Base-by-base conservation (phyloP, 768 basidiomycete genomes). In the Mycena capillaripes region DNA sequence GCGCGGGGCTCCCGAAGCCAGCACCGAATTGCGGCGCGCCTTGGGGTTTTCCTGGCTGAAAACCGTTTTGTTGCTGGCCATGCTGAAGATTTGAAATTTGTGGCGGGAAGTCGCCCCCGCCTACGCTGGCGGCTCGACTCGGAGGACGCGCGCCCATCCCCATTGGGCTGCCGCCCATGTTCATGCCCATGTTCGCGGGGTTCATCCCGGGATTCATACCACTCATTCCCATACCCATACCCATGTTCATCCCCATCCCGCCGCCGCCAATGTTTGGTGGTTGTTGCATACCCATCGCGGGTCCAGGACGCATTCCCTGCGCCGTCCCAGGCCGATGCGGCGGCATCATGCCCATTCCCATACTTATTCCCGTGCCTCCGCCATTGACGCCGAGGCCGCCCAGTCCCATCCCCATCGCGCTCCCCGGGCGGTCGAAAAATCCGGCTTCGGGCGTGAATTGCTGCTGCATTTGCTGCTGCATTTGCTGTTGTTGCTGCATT, bases 21-120 rank as follows among this genome's bases (percentile, higher is more conserved):
- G 66, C 25, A 6, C 66, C 70, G 56, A 75, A 75, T 48, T 71
- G 73, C 30, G 73, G 66, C 30, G 70, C 27, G 27, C 40, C 40
- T 19, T 52, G 64, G 32, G 48, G 19, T 25, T 71, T 71, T 30
- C 53, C 52, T 7, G 63, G 56, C 27, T 23, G 52, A 46, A 75
- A 75, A 9, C 72, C 69, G 32, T 66, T 73, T 53, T 74, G 73
- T 53, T 72, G 70, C 34, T n/a, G n/a, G n/a, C n/a, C n/a, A n/a
- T n/a, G n/a, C n/a, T 56, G 65, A 14, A 44, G 56, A 56, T 42
- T 29, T n/a, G 21, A 17, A 19, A 42, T 57, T 44, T 57, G 69
- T 7, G 25, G 30, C 44, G 67, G 60, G 27, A 50, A 67, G 48
- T 72, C 71, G 42, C 66, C 38, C 3, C 44, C 59, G 27, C 70